phyloP scores from a whole-genome alignment of 1,139 yeast species.

The Dujonia santamariae region DNA sequence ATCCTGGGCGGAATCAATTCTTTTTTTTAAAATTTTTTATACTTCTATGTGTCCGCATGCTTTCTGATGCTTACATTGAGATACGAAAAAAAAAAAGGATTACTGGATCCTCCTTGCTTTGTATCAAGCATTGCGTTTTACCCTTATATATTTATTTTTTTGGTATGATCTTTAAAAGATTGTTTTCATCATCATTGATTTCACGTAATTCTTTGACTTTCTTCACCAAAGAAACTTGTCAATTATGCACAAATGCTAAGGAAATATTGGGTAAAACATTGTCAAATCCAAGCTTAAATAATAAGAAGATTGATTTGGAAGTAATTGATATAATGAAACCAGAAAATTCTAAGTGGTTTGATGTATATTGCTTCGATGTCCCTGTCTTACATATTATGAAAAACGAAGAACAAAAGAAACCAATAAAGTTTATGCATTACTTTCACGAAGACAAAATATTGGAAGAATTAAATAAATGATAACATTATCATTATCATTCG shows the following conservation, averaged over 20 bases:
- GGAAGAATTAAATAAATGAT: conserved; percentile 38
- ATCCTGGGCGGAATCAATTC: conserved; percentile 95
- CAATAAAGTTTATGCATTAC: conserved; percentile 75
- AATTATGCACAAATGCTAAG: conserved; percentile 74
- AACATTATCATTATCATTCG: no score
- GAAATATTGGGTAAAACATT: conserved; percentile 45
- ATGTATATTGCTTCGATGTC: conserved; percentile 81
- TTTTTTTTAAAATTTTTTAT: conserved; percentile 10
- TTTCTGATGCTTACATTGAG: no score
- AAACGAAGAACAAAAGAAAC: conserved; percentile 39
- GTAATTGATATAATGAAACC: conserved; percentile 69
- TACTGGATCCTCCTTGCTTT: no score
- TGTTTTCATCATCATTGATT: conserved; percentile 1
- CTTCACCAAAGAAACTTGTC: conserved; percentile 78
- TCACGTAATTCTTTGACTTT: conserved; percentile 43
- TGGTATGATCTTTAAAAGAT: conserved; percentile 6
- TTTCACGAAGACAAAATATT: conserved; percentile 56
- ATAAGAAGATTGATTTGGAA: conserved; percentile 31
- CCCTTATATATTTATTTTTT: not conserved
- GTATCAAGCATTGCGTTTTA: not conserved
- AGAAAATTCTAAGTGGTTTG: conserved; percentile 72
- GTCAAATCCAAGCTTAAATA: conserved; percentile 18
- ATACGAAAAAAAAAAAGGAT: no score
- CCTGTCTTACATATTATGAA: conserved; percentile 77
- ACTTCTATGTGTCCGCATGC: no score